Evolutionary conservation across 2,329 filamentous ascomycete genomes (phyloP).

Genomic region (Paecilomyces sp.): DNA sequence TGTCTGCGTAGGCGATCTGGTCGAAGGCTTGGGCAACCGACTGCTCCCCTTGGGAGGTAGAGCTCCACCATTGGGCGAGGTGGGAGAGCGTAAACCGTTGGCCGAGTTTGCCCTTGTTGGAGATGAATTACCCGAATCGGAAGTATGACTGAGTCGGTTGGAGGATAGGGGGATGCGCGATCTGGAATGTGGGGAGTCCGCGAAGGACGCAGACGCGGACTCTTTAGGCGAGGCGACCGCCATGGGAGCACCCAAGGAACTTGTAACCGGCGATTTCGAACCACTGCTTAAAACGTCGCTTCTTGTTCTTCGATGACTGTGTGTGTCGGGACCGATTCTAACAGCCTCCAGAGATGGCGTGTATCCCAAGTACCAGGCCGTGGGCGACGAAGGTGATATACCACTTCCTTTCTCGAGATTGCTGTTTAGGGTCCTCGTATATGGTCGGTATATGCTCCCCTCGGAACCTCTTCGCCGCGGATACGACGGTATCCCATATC

Average conservation of each 20-base stretch:
- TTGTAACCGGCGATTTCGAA: conserved; percentile 18
- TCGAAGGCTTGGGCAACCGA: conserved; percentile 34
- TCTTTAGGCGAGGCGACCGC: conserved; percentile 23
- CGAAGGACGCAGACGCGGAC: conserved; percentile 15
- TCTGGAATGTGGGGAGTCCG: conserved; percentile 27
- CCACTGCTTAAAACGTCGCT: conserved; percentile 51
- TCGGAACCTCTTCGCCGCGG: conserved; percentile 62
- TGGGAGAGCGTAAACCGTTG: conserved; percentile 19
- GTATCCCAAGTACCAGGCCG: conserved; percentile 55
- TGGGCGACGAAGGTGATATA: conserved; percentile 56
- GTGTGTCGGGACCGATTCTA: conserved; percentile 16
- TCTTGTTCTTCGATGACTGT: conserved; percentile 31
- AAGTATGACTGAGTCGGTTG: conserved; percentile 30
- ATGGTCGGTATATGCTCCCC: conserved; percentile 54
- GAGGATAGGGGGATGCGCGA: conserved; percentile 41
- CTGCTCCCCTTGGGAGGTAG: conserved; percentile 34
- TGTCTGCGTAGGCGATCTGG: conserved; percentile 19
- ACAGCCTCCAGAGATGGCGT: conserved; percentile 37
- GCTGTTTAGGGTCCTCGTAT: conserved; percentile 34
- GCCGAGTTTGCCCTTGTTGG: conserved; percentile 26
- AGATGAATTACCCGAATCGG: conserved; percentile 34
- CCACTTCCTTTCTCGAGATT: conserved; percentile 33
- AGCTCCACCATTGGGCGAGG: conserved; percentile 19
- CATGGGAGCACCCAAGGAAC: conserved; percentile 25
- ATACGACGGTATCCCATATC: conserved; percentile 52